These are phyloP conservation scores for Trebouxia sp. DNA, from an alignment of 139 green algal genomes.

Conservation along the genomic window DNA sequence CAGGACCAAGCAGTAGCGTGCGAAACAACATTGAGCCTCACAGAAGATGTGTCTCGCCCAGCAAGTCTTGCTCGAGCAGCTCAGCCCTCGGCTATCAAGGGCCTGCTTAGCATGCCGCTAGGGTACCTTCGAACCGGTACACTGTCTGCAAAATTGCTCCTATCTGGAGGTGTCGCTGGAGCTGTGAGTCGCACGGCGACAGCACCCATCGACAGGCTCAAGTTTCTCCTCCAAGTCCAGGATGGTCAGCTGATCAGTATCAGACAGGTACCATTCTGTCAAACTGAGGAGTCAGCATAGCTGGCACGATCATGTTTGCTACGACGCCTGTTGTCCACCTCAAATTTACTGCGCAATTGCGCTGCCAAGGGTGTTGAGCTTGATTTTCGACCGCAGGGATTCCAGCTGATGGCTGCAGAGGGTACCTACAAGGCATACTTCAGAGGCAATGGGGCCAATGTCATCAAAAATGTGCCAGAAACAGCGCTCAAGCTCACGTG, in stretches of 20 bases:
- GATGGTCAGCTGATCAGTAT: conserved; percentile 69
- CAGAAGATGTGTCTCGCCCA: conserved; percentile 1
- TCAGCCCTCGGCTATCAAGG: not conserved
- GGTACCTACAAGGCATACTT: conserved; percentile 78
- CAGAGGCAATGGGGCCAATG: conserved; percentile 88
- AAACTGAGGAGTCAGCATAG: no score
- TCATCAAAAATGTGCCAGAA: conserved; percentile 90
- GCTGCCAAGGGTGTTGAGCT: no score
- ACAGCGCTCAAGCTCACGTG: conserved; percentile 84
- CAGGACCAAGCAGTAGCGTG: not conserved
- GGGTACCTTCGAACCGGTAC: not conserved
- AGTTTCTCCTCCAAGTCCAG: conserved; percentile 86
- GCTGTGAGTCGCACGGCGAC: conserved; percentile 86
- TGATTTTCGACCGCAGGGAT: conserved; percentile 34
- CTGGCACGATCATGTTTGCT: no score
- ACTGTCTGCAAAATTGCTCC: conserved; percentile 10
- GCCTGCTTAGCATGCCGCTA: not conserved
- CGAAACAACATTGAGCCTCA: not conserved
- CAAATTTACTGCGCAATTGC: no score
- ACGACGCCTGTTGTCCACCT: no score
- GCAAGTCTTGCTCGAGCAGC: not conserved
- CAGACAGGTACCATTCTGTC: conserved; percentile 40
- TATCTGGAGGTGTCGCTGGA: conserved; percentile 75
- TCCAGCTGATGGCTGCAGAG: conserved; percentile 77
- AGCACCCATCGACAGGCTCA: conserved; percentile 91